These are phyloP conservation scores for Cucumis hystrix DNA, from an alignment of 306 rosid species.

Conservation along the genomic window DNA sequence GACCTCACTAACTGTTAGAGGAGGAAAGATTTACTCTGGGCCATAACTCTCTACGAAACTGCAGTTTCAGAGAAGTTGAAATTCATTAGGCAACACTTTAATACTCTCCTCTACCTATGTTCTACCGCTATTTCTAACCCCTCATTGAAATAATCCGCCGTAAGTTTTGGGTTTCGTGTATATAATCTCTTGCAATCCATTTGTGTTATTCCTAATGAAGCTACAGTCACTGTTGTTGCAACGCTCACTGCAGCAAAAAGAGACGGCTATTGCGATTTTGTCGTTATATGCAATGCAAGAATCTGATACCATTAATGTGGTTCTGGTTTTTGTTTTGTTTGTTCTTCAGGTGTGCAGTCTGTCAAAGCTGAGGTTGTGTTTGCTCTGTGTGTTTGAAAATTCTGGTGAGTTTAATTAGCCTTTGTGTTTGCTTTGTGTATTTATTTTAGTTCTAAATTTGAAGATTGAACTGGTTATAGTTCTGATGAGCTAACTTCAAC, in stretches of 20 bases:
- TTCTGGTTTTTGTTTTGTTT: background rate
- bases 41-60: slow-evolving; percentile 41
- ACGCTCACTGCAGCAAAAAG: too few relatives aligned
- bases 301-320: background rate
- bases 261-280: background rate
- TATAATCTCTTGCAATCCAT: slow-evolving; percentile 39
- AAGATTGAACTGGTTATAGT: too few relatives aligned
- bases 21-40: slow-evolving; percentile 33
- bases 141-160: slow-evolving; percentile 26
- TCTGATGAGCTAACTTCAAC: too few relatives aligned
- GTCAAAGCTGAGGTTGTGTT: slow-evolving; percentile 17
- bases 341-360: slow-evolving; percentile 32
- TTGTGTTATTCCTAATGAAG: slow-evolving; percentile 53
- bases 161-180: slow-evolving; percentile 45
- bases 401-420: too few relatives aligned
- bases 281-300: background rate
- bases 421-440: too few relatives aligned
- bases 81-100: slow-evolving; percentile 54
- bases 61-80: slow-evolving; percentile 27
- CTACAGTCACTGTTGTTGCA: slow-evolving; percentile 57
- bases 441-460: too few relatives aligned
- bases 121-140: slow-evolving; percentile 37
- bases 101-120: slow-evolving; percentile 80
- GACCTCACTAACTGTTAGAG: slow-evolving; percentile 59
- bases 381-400: too few relatives aligned